Evolutionary conservation across 805 yeast species (phyloP), one percentile per base, ranked within the genome.

Genomic region (Saccharomycopsis microspora): DNA sequence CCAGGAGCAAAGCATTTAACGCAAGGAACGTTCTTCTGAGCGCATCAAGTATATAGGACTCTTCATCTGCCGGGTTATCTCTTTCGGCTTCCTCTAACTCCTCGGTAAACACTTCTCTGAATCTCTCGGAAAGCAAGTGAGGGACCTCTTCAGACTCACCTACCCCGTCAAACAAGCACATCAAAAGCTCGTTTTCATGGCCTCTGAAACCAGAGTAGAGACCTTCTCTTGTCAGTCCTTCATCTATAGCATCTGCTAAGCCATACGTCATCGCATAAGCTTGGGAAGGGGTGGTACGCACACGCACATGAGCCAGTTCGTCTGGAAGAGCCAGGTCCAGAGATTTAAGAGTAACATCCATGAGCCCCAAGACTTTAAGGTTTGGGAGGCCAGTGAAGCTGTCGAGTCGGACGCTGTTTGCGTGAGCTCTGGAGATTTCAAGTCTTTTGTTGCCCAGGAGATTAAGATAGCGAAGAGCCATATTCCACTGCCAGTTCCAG

Each of bases 401-500:
- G 7, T 79, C 84, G 30, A 51, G 48, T 32, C 48, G 9, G 9
- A 51, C 38, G 19, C 19, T 19, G 11, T 44, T 39, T 19, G 43
- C 46, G 6, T 39, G 9, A 3, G 35, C 39, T 5, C 45, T 33
- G 33, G 50, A 42, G 57, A 93, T 89, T 60, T 93, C 97, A 54
- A 93, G 78, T 54, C 96, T 74, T 60, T 84, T 83, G 60, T 93
- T 93, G 37, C 97, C 97, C 0, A 97, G 87, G 49, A 93, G 81
- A 61, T 90, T 93, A 60, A 93, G 72, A 57, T 83, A 88, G 55
- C 72, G 78, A 62, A 93, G 69, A 39, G 78, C 76, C 46, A 74
- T 69, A 60, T 93, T 93, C 69, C 80, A 80, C 57, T 83, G 80
- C 98, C 98, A 93, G 64, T 87, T 93, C 97, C 97, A 93, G 61